These are phyloP conservation scores for Martiniozyma abietophila DNA, from an alignment of 805 yeast genomes.

Conservation along the genomic window DNA sequence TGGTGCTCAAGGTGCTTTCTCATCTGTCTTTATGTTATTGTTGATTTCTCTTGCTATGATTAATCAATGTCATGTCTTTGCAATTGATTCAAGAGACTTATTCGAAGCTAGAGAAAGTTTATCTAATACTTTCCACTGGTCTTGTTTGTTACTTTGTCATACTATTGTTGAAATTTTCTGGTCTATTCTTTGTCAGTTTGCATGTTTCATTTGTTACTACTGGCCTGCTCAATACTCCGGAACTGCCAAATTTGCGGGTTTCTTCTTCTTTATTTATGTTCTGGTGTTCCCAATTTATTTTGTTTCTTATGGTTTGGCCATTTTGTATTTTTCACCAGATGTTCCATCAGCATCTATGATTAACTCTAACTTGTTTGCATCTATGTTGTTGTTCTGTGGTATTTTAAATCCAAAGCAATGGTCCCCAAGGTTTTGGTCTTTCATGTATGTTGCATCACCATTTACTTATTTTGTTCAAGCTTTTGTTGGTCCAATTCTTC, in stretches of 20 bases:
- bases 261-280: conserved; percentile 29
- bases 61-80: conserved; percentile 56
- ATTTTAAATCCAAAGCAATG: conserved; percentile 46
- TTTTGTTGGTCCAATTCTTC: conserved; percentile 40
- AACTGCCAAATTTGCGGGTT: conserved; percentile 36
- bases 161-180: conserved; percentile 54
- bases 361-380: conserved; percentile 45
- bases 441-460: conserved; percentile 66
- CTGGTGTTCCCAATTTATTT: conserved; percentile 37
- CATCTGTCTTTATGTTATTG: conserved; percentile 46
- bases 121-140: conserved; percentile 68
- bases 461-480: conserved; percentile 61
- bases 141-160: conserved; percentile 44
- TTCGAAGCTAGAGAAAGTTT: conserved; percentile 62
- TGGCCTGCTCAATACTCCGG: conserved; percentile 29
- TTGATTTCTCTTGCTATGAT: conserved; percentile 51
- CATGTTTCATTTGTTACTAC: conserved; percentile 35
- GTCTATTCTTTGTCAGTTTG: conserved; percentile 38
- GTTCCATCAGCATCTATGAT: conserved; percentile 58
- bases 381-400: conserved; percentile 59
- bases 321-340: conserved; percentile 52
- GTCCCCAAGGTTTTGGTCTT: conserved; percentile 77
- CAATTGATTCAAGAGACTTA: conserved; percentile 47
- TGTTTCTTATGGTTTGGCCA: conserved; percentile 45
- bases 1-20: conserved; percentile 50